Base-by-base conservation (phyloP, 306 rosid genomes). In the Prunus salicina region DNA sequence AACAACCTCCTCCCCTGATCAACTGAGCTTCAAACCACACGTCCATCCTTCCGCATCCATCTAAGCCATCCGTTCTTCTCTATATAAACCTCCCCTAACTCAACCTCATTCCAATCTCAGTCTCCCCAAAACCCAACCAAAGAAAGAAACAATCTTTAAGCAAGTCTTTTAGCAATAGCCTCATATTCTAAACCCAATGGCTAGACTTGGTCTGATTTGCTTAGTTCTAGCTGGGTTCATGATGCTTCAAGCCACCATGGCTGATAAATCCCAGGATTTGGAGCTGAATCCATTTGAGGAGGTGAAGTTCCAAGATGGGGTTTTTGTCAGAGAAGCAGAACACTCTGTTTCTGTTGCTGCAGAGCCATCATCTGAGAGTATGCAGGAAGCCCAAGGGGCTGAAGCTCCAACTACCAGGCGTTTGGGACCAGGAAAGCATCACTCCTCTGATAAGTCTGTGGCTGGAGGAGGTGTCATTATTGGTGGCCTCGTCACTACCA, bases 381-480 rank as follows among this genome's bases (percentile, higher is more conserved):
- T 64, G 56, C 84, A 58, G 61, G 86, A 73, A 53, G 47, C 81
- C 28, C 62, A 64, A 71, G 81, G 5, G 67, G 91, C 93, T 30
- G 89, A 81, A 64, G 89, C 88, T 68, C 97, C 98, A 14, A 50
- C 56, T 38, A 71, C 76, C 71, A 82, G 97, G 80, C 84, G 84
- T 76, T 13, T 92, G 74, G 91, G 67, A 0, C 47, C 69, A 8
- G 90, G 63, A 47, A 50, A 53, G 30, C 34, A 0, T 25, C 67
- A 60, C 88, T 88, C 77, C 76, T 34, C 85, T 3, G 92, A 90
- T 45, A 87, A 84, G 74, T 93, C 98, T 16, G 80, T 94, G 79
- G 95, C 95, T 5, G 98, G 97, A 66, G 97, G 98, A 11, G 96
- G 95, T 70, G 93, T 92, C 4, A 94, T 94, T 82, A 79, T 94